Base-by-base conservation (phyloP, 306 rosid genomes). In the Lupinus albus region DNA sequence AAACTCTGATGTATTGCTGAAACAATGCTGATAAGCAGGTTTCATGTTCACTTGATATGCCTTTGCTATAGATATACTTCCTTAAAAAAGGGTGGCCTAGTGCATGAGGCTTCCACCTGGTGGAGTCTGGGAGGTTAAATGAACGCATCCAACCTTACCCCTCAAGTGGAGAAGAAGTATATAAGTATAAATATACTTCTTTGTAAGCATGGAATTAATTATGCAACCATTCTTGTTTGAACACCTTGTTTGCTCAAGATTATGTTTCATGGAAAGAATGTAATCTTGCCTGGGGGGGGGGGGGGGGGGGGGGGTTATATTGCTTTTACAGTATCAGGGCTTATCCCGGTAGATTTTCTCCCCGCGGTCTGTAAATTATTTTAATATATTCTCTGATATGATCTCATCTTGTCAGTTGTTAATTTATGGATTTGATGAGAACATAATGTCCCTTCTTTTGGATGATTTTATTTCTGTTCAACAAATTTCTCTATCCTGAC, bases 371-470 rank as follows among this genome's bases (percentile, higher is more conserved):
- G 38, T 39, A 50, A 59, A 64, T 58, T 13, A 32, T 66, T 45
- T 20, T 25, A 65, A 39, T 16, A 12, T 64, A 21, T 16, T 42
- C 15, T 53, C 41, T 48, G 12, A 5, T 49, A 28, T 48, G 57
- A 30, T 64, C 42, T 57, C 12, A 15, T 36, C 36, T 41, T 74
- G 44, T 50, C 56, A 0, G 21, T 44, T 68, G 42, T 66, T 32
- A 42, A 11, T 65, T 38, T 57, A 74, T 35, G 61, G 52, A 47
- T 48, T 70, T 16, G 15, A 18, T 21, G 42, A 46, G 47, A 75
- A 48, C 0, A 7, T 11, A 17, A 61, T 61, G 62, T 32, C 38
- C 46, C 36, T 16, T 25, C 8, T 68, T 36, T 8, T 38, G 20
- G 7, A 41, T 55, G 20, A 30, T 9, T 41, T 69, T 42, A 30